These are phyloP conservation scores for Microthlaspi erraticum DNA, from an alignment of 345 rosid genomes.

Conservation along the genomic window DNA sequence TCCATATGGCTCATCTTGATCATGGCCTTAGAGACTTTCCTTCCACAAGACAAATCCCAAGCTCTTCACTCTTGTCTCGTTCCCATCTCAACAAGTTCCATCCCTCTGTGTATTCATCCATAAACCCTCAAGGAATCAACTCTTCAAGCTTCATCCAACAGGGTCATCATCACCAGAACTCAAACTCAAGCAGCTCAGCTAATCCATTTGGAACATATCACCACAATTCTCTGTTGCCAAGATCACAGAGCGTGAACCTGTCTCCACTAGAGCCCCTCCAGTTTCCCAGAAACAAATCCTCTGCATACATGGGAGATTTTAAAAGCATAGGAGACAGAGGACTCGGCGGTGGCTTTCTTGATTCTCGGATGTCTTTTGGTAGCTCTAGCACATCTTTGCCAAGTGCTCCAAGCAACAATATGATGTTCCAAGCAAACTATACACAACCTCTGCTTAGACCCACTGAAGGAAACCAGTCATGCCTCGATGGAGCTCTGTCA, in stretches of 20 bases:
- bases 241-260: slow-evolving; percentile 48
- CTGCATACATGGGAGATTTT: slow-evolving; percentile 51
- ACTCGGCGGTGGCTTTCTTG: slow-evolving; percentile 45
- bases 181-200: slow-evolving; percentile 46
- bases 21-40: slow-evolving; percentile 58
- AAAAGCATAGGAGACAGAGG: slow-evolving; percentile 46
- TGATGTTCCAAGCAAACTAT: slow-evolving; percentile 50
- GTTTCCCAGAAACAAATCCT: slow-evolving; percentile 51
- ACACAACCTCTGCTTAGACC: slow-evolving; percentile 39
- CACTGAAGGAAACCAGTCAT: slow-evolving; percentile 52
- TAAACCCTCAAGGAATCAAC: slow-evolving; percentile 59
- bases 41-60: slow-evolving; percentile 62
- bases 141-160: slow-evolving; percentile 58
- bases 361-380: slow-evolving; percentile 45
- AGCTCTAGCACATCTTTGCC: slow-evolving; percentile 52
- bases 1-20: slow-evolving; percentile 57
- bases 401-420: slow-evolving; percentile 49
- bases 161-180: slow-evolving; percentile 46
- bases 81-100: slow-evolving; percentile 62
- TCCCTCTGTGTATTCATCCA: slow-evolving; percentile 49
- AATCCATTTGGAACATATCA: slow-evolving; percentile 57
- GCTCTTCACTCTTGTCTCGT: slow-evolving; percentile 57
- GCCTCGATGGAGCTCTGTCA: slow-evolving; percentile 48
- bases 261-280: slow-evolving; percentile 58
- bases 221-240: slow-evolving; percentile 46